phyloP scores from a whole-genome alignment of 139 green algal genomes.

The Volvox reticuliferus region DNA sequence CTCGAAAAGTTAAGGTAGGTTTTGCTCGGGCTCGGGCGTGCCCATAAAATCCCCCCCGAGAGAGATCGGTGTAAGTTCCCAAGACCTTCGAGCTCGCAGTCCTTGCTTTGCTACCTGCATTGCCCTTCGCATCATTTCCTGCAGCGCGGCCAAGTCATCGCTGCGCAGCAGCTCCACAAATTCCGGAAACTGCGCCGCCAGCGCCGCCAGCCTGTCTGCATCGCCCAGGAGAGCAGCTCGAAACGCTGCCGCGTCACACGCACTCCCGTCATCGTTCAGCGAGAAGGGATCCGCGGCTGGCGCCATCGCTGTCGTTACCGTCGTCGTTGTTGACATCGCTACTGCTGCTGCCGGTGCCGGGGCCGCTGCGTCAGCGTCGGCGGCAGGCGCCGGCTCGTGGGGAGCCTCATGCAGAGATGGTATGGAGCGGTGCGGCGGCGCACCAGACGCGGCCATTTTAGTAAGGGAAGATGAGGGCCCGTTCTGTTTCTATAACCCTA shows the following conservation, averaged over 20 bases:
- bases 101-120: background rate
- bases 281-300: conserved; percentile 52
- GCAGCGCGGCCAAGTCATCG: background rate
- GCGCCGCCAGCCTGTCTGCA: conserved; percentile 55
- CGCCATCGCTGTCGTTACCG: background rate
- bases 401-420: background rate
- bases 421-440: too few relatives aligned
- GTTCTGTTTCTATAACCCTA: too few relatives aligned
- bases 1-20: too few relatives aligned
- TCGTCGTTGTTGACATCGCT: background rate
- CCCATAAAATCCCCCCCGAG: too few relatives aligned
- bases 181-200: conserved; percentile 48
- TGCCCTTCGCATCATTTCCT: background rate
- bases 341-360: background rate
- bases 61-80: too few relatives aligned
- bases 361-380: background rate
- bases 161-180: background rate
- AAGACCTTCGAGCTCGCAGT: too few relatives aligned
- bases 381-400: background rate
- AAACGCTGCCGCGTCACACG: conserved; percentile 79
- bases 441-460: too few relatives aligned
- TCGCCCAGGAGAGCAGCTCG: conserved; percentile 69
- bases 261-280: conserved; percentile 76
- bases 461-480: too few relatives aligned
- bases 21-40: too few relatives aligned